These are phyloP conservation scores for Aureobasidium vineae DNA, from an alignment of 2,329 filamentous ascomycete species.

Conservation along the genomic window DNA sequence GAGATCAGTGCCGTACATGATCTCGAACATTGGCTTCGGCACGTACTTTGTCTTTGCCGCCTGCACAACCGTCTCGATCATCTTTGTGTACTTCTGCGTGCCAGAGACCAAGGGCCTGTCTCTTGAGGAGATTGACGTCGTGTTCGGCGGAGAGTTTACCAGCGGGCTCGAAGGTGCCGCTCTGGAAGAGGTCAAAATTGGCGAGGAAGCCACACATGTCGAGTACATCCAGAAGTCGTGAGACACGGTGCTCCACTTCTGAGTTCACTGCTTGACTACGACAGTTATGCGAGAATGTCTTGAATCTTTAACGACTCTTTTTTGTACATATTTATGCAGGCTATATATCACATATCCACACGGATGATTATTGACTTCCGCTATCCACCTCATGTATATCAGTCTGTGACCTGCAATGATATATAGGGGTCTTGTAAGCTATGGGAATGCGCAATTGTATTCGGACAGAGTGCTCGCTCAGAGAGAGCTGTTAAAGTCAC, in stretches of 20 bases:
- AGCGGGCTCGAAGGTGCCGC: conserved; percentile 17
- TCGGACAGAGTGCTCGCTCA: not conserved
- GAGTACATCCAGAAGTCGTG: not conserved
- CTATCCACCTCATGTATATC: too few species aligned
- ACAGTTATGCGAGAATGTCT: not conserved
- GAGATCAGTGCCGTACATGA: conserved; percentile 45
- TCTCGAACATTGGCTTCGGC: conserved; percentile 42
- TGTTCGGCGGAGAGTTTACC: conserved; percentile 38
- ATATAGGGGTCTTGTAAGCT: too few species aligned
- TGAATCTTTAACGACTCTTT: not conserved
- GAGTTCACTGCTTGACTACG: not conserved
- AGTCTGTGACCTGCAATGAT: too few species aligned
- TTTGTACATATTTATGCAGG: not conserved
- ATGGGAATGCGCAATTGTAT: not conserved
- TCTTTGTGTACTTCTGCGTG: conserved; percentile 45
- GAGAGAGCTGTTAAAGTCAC: not conserved
- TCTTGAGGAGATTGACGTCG: conserved; percentile 42
- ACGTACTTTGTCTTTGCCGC: conserved; percentile 46
- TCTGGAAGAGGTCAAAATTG: conserved; percentile 20
- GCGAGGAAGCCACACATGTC: not conserved
- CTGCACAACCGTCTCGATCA: conserved; percentile 39
- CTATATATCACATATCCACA: not conserved
- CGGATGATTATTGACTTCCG: not conserved
- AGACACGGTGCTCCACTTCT: not conserved
- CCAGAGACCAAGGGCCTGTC: conserved; percentile 43